Evolutionary conservation across 164 flowering plant species (phyloP).

Genomic region (Nelumbo lutea): DNA sequence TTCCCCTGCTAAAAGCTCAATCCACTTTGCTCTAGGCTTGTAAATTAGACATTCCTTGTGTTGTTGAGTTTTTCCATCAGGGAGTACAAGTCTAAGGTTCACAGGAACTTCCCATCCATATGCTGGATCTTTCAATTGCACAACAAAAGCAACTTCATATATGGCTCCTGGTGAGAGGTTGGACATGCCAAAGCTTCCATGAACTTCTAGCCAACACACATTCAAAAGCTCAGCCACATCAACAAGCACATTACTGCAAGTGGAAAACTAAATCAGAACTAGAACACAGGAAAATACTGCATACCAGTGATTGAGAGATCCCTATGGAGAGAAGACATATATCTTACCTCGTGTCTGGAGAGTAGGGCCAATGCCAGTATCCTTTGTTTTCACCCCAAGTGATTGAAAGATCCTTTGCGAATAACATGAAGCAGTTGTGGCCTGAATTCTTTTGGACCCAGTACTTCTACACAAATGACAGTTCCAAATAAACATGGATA

Average conservation of each 20-base stretch:
- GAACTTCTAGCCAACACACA: conserved; percentile 82
- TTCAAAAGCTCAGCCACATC: conserved; percentile 51
- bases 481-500: background rate
- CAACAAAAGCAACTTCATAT: conserved; percentile 46
- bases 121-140: conserved; percentile 47
- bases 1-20: conserved; percentile 44
- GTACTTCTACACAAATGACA: background rate
- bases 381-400: conserved; percentile 20
- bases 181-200: conserved; percentile 40
- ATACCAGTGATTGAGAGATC: no score
- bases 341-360: background rate
- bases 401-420: conserved; percentile 12
- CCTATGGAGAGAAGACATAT: background rate
- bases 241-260: conserved; percentile 30
- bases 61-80: conserved; percentile 40
- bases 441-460: background rate
- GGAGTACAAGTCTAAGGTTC: conserved; percentile 41
- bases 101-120: conserved; percentile 73
- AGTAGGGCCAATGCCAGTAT: conserved; percentile 17
- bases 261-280: no score
- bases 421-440: background rate
- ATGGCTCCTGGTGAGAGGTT: conserved; percentile 41
- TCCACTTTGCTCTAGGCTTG: conserved; percentile 41
- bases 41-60: conserved; percentile 27
- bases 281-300: no score